phyloP scores from a whole-genome alignment of 345 rosid genomes.

The Carallia brachiata region DNA sequence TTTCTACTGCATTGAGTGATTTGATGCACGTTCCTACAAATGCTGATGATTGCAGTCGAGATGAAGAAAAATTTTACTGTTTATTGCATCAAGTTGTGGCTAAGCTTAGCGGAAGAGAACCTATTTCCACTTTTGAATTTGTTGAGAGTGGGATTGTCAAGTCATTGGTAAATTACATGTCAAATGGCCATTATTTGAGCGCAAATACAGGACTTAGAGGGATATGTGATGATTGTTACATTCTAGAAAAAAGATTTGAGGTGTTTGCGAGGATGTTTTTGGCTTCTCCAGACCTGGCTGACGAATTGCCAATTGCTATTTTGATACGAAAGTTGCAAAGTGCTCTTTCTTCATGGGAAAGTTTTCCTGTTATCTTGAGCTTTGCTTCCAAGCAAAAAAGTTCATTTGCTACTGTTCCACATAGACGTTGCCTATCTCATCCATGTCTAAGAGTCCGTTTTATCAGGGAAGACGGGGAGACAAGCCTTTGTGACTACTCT shows the following conservation, averaged over 20 bases:
- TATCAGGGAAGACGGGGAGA: conserved; percentile 66
- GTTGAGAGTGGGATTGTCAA: conserved; percentile 84
- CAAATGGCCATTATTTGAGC: conserved; percentile 54
- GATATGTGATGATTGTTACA: conserved; percentile 22
- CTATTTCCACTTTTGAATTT: conserved; percentile 88
- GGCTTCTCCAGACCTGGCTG: conserved; percentile 40
- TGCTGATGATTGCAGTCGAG: conserved; percentile 32
- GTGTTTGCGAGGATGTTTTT: conserved; percentile 57
- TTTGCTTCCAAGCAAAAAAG: conserved; percentile 51
- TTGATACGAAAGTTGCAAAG: conserved; percentile 68
- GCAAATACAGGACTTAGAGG: conserved; percentile 32
- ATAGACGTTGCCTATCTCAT: conserved; percentile 44
- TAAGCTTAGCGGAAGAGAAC: conserved; percentile 72
- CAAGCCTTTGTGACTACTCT: conserved; percentile 51
- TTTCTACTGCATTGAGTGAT: conserved; percentile 56
- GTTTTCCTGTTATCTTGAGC: conserved; percentile 66
- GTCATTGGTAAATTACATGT: conserved; percentile 61
- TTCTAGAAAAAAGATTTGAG: conserved; percentile 66
- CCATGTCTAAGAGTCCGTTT: conserved; percentile 77
- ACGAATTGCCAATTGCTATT: conserved; percentile 49
- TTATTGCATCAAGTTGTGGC: conserved; percentile 52
- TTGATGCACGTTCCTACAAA: conserved; percentile 37
- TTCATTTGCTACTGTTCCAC: conserved; percentile 66
- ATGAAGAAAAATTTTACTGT: conserved; percentile 49
- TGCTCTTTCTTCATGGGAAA: conserved; percentile 78